Conservation (phyloP, 1,284 basidiomycete genomes). For the Vanrija sp. region DNA sequence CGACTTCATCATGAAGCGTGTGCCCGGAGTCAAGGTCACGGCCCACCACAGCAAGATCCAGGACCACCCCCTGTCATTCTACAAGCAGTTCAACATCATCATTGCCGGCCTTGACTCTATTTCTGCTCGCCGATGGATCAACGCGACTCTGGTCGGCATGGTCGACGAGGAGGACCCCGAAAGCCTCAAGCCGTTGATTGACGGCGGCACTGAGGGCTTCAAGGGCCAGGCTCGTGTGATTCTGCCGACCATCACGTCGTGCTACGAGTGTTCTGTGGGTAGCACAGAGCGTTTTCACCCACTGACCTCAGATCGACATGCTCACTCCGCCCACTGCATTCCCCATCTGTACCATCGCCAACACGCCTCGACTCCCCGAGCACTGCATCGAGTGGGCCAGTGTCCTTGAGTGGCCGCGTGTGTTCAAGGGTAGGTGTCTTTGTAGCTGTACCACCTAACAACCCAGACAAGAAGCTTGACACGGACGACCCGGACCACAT, state of each 20-base stretch:
- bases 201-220: conserved; percentile 99
- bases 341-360: conserved; percentile 98
- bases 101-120: conserved; percentile 98
- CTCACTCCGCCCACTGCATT: conserved; percentile 95
- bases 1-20: conserved; percentile 90
- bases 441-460: too few species aligned
- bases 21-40: conserved; percentile 88
- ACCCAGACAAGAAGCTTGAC: conserved; percentile 83
- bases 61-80: conserved; percentile 94
- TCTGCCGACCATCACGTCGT: conserved; percentile 89
- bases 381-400: conserved; percentile 99
- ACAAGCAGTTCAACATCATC: conserved; percentile 93
- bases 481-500: conserved; percentile 97
- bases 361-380: conserved; percentile 95
- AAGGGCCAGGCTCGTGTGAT: conserved; percentile 98
- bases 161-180: conserved; percentile 88
- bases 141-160: conserved; percentile 91
- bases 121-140: conserved; percentile 97
- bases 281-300: not conserved
- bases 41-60: conserved; percentile 98
- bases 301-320: conserved; percentile 69
- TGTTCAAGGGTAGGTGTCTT: conserved; percentile 77
- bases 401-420: conserved; percentile 95
- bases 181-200: conserved; percentile 95
- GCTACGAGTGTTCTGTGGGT: conserved; percentile 83